Evolutionary conservation across 2,329 filamentous ascomycete genomes (phyloP).

Genomic region (Geosmithia putterillii): DNA sequence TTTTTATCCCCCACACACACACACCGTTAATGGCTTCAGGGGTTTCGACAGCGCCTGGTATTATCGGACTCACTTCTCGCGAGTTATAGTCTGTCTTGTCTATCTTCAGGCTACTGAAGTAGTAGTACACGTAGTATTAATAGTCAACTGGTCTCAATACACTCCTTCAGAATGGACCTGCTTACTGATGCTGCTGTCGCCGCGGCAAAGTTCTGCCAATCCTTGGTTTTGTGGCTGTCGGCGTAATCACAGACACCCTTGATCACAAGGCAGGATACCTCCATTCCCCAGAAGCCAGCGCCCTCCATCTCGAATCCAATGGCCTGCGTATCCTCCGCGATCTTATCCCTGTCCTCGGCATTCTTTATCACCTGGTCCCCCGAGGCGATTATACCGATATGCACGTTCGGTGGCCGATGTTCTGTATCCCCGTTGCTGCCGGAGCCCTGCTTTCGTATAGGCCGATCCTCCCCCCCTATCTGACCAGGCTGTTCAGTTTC

Average conservation of each 20-base stretch:
- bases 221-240: constrained; percentile 5
- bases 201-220: constrained; percentile 3
- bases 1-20: no score
- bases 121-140: no score
- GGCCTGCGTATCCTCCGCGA: constrained; percentile 9
- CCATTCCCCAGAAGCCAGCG: constrained; percentile 12
- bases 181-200: constrained; percentile 1
- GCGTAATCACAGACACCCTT: constrained; percentile 4
- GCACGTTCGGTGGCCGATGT: no score
- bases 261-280: constrained; percentile 15
- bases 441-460: no score
- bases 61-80: no score
- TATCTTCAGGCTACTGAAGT: no score
- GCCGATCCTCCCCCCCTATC: no score
- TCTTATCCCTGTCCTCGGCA: constrained; percentile 16
- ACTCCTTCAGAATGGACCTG: neutral
- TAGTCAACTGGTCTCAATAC: neutral
- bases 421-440: no score
- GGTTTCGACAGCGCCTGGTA: no score
- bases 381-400: constrained; percentile 22
- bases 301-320: constrained; percentile 18
- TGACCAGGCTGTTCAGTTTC: no score
- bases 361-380: constrained; percentile 24
- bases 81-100: no score
- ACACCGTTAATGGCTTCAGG: no score